Evolutionary conservation across 176 grass and related monocot species (phyloP).

Genomic region (Metroxylon sagu): DNA sequence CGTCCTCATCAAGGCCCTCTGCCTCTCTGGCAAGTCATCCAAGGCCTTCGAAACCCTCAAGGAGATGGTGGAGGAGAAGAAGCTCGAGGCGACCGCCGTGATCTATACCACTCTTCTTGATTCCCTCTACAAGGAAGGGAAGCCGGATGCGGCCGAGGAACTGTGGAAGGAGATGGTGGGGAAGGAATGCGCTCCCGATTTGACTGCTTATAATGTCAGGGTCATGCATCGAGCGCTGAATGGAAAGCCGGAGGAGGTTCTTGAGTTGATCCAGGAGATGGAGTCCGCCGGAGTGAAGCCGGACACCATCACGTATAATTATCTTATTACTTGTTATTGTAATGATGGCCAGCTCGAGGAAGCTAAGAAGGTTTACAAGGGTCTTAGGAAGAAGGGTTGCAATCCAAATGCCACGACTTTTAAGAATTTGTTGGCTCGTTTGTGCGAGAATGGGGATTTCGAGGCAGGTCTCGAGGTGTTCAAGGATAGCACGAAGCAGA

Average conservation of each 20-base stretch:
- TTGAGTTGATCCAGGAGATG: constrained; percentile 44
- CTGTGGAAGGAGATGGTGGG: constrained; percentile 69
- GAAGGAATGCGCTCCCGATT: constrained; percentile 39
- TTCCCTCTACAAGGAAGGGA: constrained; percentile 47
- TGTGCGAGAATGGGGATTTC: constrained; percentile 18
- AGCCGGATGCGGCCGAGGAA: constrained; percentile 26
- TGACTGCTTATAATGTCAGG: constrained; percentile 53
- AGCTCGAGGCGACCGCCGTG: constrained; percentile 35
- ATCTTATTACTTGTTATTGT: constrained; percentile 51
- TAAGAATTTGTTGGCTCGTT: constrained; percentile 29
- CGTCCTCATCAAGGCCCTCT: constrained; percentile 53
- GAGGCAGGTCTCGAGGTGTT: background rate
- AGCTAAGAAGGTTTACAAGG: constrained; percentile 38
- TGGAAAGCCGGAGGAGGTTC: constrained; percentile 39
- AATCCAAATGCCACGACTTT: constrained; percentile 31
- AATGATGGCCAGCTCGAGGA: constrained; percentile 37
- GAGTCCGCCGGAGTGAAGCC: constrained; percentile 40
- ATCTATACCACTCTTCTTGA: constrained; percentile 52
- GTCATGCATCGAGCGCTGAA: constrained; percentile 4
- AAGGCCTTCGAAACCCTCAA: constrained; percentile 43
- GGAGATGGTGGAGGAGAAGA: constrained; percentile 40
- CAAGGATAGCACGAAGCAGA: constrained; percentile 5
- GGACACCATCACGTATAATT: constrained; percentile 57
- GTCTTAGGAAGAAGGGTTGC: constrained; percentile 39
- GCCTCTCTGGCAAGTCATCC: constrained; percentile 18